phyloP scores from a whole-genome alignment of 2,329 filamentous ascomycete genomes.

The Dryadomyces quercus-mongolicae region DNA sequence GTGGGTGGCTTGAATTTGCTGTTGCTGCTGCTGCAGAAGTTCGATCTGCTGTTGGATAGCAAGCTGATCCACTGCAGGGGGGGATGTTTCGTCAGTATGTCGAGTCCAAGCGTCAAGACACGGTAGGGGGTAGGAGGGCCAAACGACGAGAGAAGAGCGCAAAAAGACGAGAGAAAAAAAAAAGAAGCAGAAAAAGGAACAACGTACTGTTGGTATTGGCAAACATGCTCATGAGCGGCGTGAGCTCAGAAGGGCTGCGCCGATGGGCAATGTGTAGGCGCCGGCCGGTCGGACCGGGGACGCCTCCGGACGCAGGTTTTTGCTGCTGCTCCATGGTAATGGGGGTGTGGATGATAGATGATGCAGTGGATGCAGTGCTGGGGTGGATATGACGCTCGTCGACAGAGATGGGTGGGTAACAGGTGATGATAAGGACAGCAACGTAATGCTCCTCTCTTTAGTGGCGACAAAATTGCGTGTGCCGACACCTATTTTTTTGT shows the following conservation, averaged over 20 bases:
- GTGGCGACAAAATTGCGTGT: not conserved
- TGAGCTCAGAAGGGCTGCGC: slow-evolving; percentile 92
- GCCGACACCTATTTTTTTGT: not conserved
- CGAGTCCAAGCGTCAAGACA: slow-evolving; percentile 7
- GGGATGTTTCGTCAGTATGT: slow-evolving; percentile 9
- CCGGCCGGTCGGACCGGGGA: slow-evolving; percentile 67
- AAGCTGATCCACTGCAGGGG: slow-evolving; percentile 75
- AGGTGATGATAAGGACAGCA: not conserved
- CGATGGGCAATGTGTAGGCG: slow-evolving; percentile 95
- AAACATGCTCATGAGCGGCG: slow-evolving; percentile 92
- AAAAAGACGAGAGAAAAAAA: not conserved
- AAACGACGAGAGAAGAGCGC: not conserved
- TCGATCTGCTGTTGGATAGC: slow-evolving; percentile 98
- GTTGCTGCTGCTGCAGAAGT: slow-evolving; percentile 91
- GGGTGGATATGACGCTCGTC: not conserved
- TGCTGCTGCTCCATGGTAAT: slow-evolving; percentile 55
- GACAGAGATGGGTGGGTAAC: not conserved
- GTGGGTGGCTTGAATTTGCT: slow-evolving; percentile 91
- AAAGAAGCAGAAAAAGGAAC: not conserved
- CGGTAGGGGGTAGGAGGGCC: not conserved
- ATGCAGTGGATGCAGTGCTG: not conserved
- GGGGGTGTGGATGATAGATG: not conserved
- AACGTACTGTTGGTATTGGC: slow-evolving; percentile 51
- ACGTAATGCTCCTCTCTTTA: not conserved
- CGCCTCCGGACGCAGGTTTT: slow-evolving; percentile 39